Conservation (phyloP, 2,329 filamentous ascomycete genomes). For the Beauveria sp. region DNA sequence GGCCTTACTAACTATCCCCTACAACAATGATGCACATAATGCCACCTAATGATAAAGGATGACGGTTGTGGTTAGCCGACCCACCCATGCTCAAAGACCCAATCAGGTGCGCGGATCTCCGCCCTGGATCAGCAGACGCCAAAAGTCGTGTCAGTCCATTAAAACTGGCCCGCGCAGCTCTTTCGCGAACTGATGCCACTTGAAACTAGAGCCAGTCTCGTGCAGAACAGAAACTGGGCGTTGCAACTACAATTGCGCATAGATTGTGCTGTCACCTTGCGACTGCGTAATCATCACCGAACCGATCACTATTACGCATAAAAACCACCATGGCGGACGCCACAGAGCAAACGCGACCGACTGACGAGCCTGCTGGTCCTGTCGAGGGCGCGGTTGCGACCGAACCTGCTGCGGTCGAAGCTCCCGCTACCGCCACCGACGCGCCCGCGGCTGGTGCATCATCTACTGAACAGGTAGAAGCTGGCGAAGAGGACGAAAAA, state of each 20-base stretch:
- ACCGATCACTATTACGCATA: neutral
- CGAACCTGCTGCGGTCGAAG: neutral
- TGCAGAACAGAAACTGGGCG: neutral
- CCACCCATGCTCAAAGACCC: neutral
- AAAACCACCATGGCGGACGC: slow-evolving; percentile 17
- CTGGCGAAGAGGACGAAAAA: slow-evolving; percentile 36
- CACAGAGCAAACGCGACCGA: slow-evolving; percentile 16
- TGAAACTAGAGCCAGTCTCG: slow-evolving; percentile 1
- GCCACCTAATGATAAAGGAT: neutral
- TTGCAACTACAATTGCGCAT: neutral
- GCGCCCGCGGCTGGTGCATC: neutral
- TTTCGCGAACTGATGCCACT: slow-evolving; percentile 1
- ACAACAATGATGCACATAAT: neutral
- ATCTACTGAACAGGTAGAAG: slow-evolving; percentile 29
- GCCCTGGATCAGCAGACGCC: neutral
- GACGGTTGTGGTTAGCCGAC: slow-evolving; percentile 3
- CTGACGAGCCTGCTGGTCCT: slow-evolving; percentile 14
- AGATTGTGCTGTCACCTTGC: neutral
- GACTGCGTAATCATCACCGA: neutral
- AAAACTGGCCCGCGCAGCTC: neutral
- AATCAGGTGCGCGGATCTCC: neutral
- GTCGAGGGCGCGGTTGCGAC: neutral
- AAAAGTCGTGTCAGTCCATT: neutral
- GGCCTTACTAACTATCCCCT: too few relatives aligned
- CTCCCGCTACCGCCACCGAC: neutral